Conservation (phyloP, 129 eudicot species). For the Scalesia atractyloides region DNA sequence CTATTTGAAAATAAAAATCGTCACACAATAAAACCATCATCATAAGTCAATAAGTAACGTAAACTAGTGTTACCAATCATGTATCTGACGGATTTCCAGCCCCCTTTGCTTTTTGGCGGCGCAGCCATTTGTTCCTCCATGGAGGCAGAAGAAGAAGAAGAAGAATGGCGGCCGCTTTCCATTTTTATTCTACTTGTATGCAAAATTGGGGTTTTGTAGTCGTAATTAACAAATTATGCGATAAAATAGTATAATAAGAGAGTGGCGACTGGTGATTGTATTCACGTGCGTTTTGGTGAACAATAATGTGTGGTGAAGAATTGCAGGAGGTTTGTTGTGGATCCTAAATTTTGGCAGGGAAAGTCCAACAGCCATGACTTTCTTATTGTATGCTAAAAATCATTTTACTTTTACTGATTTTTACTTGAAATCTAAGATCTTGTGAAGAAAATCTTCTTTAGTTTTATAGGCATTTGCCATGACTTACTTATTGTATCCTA, state of each 20-base stretch:
- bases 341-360: conserved; percentile 26
- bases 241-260: neutral
- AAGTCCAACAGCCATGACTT: neutral
- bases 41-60: neutral
- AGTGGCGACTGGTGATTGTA: neutral
- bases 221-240: conserved; percentile 4
- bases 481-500: neutral
- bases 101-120: conserved; percentile 43
- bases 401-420: neutral
- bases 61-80: conserved; percentile 50
- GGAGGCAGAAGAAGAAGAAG: conserved; percentile 22
- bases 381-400: neutral
- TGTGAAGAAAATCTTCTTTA: too few relatives aligned
- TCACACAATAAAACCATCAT: neutral
- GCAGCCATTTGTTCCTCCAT: conserved; percentile 24
- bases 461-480: too few relatives aligned
- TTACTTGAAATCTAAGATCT: too few relatives aligned
- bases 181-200: conserved; percentile 10
- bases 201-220: conserved; percentile 9
- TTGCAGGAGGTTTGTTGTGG: conserved; percentile 19
- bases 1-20: conserved; percentile 21
- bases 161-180: conserved; percentile 31
- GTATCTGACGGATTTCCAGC: conserved; percentile 66
- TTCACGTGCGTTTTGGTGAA: conserved; percentile 7
- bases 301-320: conserved; percentile 13